Percentiles rank a stretch among this genome's conserved stretches.
These are phyloP conservation scores for Starmerella khaoyaiensis DNA, from an alignment of 805 yeast genomes.

Conservation along the genomic window DNA sequence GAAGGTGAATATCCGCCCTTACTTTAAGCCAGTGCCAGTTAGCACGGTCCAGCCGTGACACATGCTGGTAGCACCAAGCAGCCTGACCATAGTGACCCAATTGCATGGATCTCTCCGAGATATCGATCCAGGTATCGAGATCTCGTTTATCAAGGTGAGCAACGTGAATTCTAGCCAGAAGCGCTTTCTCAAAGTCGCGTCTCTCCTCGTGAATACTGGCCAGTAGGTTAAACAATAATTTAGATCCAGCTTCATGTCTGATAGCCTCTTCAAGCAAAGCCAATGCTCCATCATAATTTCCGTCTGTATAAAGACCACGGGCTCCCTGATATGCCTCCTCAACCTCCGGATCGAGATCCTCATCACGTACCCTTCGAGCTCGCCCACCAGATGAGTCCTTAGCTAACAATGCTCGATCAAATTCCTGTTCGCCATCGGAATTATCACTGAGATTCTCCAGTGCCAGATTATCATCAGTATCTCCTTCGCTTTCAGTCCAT, in stretches of 20 bases:
- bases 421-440: conserved; percentile 12
- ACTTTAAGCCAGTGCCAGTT: conserved; percentile 69
- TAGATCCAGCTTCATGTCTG: conserved; percentile 23
- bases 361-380: conserved; percentile 17
- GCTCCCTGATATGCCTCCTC: conserved; percentile 20
- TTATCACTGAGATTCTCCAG: conserved; percentile 12
- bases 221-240: conserved; percentile 25
- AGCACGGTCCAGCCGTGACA: conserved; percentile 70
- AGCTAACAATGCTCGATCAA: conserved; percentile 1
- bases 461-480: conserved; percentile 16
- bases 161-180: conserved; percentile 34
- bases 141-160: conserved; percentile 61
- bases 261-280: conserved; percentile 26
- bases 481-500: conserved; percentile 20
- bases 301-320: conserved; percentile 15
- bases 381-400: not conserved
- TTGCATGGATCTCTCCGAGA: conserved; percentile 68
- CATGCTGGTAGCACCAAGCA: conserved; percentile 55
- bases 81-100: conserved; percentile 52
- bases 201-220: conserved; percentile 38
- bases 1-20: conserved; percentile 37
- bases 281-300: conserved; percentile 24
- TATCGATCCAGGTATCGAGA: conserved; percentile 71
- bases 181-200: conserved; percentile 27
- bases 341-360: conserved; percentile 21